Evolutionary conservation across 2,329 filamentous ascomycete genomes (phyloP).

Genomic region (Onygena corvina): DNA sequence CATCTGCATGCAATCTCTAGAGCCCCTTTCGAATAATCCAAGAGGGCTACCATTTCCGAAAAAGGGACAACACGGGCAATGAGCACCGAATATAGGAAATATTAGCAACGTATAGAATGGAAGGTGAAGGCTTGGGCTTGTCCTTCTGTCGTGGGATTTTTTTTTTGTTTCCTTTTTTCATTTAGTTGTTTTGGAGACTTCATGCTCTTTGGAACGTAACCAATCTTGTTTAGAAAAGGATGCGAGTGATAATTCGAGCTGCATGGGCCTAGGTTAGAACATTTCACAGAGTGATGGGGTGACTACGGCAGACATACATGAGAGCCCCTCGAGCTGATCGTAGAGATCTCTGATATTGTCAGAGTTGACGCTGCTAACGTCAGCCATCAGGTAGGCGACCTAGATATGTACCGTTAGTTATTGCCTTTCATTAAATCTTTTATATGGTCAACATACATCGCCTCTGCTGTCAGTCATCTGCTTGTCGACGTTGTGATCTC

Average conservation of each 20-base stretch:
- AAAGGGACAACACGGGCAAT: not conserved
- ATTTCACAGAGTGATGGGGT: not conserved
- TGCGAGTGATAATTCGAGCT: conserved; percentile 38
- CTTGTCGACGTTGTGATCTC: conserved; percentile 95
- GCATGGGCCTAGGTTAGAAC: conserved; percentile 5
- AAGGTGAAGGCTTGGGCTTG: not conserved
- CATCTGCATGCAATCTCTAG: not conserved
- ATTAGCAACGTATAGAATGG: not conserved
- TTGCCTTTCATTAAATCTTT: not conserved
- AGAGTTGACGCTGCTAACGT: conserved; percentile 75
- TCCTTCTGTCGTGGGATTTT: not conserved
- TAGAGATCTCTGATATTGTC: conserved; percentile 76
- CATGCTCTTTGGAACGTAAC: too few relatives aligned
- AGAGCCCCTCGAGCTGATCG: conserved; percentile 66
- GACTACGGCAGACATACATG: conserved; percentile 47
- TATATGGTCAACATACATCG: conserved; percentile 47
- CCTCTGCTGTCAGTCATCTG: conserved; percentile 94
- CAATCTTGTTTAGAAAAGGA: conserved; percentile 29
- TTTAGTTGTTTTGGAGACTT: not conserved
- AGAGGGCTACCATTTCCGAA: not conserved
- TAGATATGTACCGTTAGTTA: conserved; percentile 23
- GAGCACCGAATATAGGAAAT: too few relatives aligned
- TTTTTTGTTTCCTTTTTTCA: too few relatives aligned
- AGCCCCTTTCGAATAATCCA: not conserved
- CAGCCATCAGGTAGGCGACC: conserved; percentile 93